Evolutionary conservation across 2,329 filamentous ascomycete genomes (phyloP), one percentile per base, ranked within the genome.

Genomic region (Beauveria caledonica): DNA sequence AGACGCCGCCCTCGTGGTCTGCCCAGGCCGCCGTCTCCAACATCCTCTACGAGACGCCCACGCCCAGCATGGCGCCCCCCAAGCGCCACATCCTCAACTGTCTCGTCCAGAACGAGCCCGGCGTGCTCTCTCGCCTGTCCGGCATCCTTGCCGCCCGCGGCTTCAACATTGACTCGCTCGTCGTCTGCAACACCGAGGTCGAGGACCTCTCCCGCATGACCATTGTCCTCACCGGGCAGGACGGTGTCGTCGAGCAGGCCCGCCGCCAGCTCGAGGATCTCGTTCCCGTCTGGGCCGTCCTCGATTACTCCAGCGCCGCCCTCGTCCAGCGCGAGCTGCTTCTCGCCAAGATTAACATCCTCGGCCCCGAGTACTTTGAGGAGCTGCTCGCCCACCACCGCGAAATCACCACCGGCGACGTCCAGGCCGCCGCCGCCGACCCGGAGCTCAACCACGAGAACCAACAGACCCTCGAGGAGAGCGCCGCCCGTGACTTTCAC

Each of bases 121-220:
- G 94, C 78, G 94, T 99, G 61, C 81, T 99, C 62, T 97, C 93
- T 57, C 92, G 94, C 63, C 90, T 99, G 10, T 97, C 94, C 1
- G 94, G 94, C 60, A 97, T 99, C 71, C 81, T 99, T 39, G 94
- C 94, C 13, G 94, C 94, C 48, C 86, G 94, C 62, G 94, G 94
- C 66, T 99, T 99, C 86, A 99, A 99, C 80, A 99, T 99, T 70
- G 94, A 99, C 82, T 96, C 90, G 59, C 81, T 99, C 64, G 94
- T 99, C 60, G 94, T 99, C 63, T 99, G 94, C 80, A 94, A 90
- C 76, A 99, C 94, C 64, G 94, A 99, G 77, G 92, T 99, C 27
- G 90, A 93, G 68, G 94, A 99, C 70, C 82, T 99, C 58, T 96
- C 91, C 39, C 92, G 94, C 71, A 99, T 99, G 94, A 99, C 94